Base-by-base conservation (phyloP, 1,139 yeast species). In the Blastobotrys proliferans region DNA sequence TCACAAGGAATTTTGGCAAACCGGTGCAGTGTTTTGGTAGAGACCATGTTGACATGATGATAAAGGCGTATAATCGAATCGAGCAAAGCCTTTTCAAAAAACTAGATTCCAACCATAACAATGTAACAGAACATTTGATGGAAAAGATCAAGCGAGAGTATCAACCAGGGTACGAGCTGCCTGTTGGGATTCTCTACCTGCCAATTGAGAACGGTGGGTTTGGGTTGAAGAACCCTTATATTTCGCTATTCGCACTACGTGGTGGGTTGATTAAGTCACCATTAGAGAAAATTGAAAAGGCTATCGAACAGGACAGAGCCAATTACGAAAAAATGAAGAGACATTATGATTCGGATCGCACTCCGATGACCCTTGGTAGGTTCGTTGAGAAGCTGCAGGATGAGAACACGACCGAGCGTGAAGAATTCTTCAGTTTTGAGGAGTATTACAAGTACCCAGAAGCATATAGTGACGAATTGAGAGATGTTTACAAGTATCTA, bases 161-260 rank as follows among this genome's bases (percentile, higher is more conserved):
- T 14, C 25, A 20, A 16, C 35, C 25, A 1, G 26, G 26, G 9
- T 25, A 33, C 6, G 43, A 37, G 2, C 21, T 50, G n/a, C 46
- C 49, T 2, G 32, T 26, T 3, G 53, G 51, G 4, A 42, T 51
- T 42, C 38, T 50, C 10, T 51, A 44, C 37, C 40, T 48, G 25
- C 49, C 53, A 3, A n/a, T 44, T 9, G 39, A 40, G 2, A 22
- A 25, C 9, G 54, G 54, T n/a, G 54, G 54, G 4, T 39, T 50
- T 19, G 52, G 41, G 10, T 34, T 51, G 6, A 24, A 22, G 19
- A 46, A 50, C 19, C 49, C 53, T 1, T 39, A 41, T 22, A 33
- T 49, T 25, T 21, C 30, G 14, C 34, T 42, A 11, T 36, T 37
- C 8, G 31, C 40, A 9, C 20, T 35, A 33, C 35, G 38, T 9